Conservation (phyloP, 805 yeast genomes). For the Diddensiella caesifluorescens region DNA sequence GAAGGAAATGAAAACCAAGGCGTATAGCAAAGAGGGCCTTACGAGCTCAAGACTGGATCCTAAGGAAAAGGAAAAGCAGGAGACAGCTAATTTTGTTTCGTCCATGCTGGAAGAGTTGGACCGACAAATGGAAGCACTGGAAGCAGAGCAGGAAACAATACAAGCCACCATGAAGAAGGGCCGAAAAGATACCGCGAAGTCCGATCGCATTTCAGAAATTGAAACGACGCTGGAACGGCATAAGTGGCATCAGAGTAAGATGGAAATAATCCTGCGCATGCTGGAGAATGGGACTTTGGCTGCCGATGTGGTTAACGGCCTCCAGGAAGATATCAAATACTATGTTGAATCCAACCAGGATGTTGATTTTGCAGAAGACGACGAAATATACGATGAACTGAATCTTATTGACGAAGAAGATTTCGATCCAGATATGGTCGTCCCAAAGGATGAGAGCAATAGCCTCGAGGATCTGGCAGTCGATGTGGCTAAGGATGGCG, state of each 20-base stretch:
- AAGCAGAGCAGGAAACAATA: constrained; percentile 59
- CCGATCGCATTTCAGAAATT: constrained; percentile 55
- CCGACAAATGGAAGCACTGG: constrained; percentile 73
- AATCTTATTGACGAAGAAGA: constrained; percentile 58
- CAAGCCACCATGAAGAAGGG: constrained; percentile 51
- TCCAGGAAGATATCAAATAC: constrained; percentile 86
- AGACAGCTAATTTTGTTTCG: constrained; percentile 63
- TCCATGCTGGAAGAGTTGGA: constrained; percentile 72
- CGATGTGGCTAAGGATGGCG: constrained; percentile 29
- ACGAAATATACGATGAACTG: constrained; percentile 82
- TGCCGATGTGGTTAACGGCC: constrained; percentile 66
- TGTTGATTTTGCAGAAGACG: constrained; percentile 89
- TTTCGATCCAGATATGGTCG: constrained; percentile 27
- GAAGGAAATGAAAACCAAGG: constrained; percentile 87
- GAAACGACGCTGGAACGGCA: constrained; percentile 66
- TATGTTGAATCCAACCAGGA: constrained; percentile 92
- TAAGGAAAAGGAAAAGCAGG: constrained; percentile 71
- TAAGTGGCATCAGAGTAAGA: constrained; percentile 66
- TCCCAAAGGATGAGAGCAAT: constrained; percentile 27
- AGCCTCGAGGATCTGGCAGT: constrained; percentile 35
- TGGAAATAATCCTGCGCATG: constrained; percentile 72
- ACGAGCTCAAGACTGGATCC: constrained; percentile 72
- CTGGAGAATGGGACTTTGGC: constrained; percentile 77
- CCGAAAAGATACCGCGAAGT: constrained; percentile 52
- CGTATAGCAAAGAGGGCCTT: constrained; percentile 88